Evolutionary conservation across 139 green algal genomes (phyloP), one percentile per base, ranked within the genome.

Genomic region (Micractinium sp.): DNA sequence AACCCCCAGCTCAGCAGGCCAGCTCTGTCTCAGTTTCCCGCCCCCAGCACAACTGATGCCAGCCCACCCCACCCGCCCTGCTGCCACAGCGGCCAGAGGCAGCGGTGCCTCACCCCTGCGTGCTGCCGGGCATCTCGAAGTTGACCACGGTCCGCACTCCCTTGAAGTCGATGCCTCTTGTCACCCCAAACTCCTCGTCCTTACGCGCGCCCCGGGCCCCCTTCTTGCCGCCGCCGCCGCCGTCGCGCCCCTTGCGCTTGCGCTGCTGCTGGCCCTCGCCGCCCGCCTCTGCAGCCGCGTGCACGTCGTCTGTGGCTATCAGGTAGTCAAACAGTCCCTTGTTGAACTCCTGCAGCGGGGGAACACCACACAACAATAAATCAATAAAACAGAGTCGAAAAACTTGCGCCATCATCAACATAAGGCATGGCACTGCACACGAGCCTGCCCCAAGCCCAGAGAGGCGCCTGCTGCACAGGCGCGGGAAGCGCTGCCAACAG

Each of bases 101-200:
- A n/a, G 63, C 23, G 63, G 7, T n/a, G 7, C 23, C 71, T 12
- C 41, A 38, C 74, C 85, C 90, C 84, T 94, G 78, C 35, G 95
- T 77, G 71, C 76, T 92, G 33, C 86, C 75, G 0, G 97, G 96
- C 61, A 95, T 67, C 75, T 99, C 95, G 81, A 97, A 96, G 91
- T 98, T 98, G 73, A 99, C 90, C 15, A 99, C 96, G 1, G 97
- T 99, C 35, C 88, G 79, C 16, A 99, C 98, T 22, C 95, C 96
- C 92, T 99, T 98, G 92, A 99, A 99, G 89, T 99, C 98, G 29
- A 99, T 96, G 33, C 98, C 98, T 0, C 98, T 92, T 14, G 97
- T 97, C 1, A 99, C 98, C 1, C 98, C 98, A 95, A 98, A 99
- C 95, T 99, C 97, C 75, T 94, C 95, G 73, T 96, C 93, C 63